A percentile compares a stretch with the other conserved stretches of the same genome.
phyloP scores from a whole-genome alignment of 257 asterid genomes.

The Fraxinus anomala region DNA sequence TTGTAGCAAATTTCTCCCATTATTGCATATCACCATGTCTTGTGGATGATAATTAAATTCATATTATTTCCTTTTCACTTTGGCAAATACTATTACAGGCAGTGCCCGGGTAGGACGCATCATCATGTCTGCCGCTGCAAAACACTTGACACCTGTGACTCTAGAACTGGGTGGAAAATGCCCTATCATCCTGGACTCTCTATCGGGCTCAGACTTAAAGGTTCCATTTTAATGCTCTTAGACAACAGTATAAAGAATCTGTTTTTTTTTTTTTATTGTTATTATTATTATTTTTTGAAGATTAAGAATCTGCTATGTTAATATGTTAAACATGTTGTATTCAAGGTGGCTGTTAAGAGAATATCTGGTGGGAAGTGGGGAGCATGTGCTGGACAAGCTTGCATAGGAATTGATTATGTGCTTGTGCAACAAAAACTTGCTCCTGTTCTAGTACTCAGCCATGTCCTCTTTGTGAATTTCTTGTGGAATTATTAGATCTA shows the following conservation, averaged over 20 bases:
- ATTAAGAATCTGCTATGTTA: background rate
- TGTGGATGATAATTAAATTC: constrained; percentile 7
- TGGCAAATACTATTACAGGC: constrained; percentile 46
- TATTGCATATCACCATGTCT: constrained; percentile 3
- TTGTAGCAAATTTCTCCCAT: constrained; percentile 5
- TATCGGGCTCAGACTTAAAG: constrained; percentile 63
- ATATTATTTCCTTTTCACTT: background rate
- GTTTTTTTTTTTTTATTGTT: background rate
- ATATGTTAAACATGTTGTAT: constrained; percentile 20
- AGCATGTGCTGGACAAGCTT: constrained; percentile 93
- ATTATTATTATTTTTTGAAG: too few relatives aligned
- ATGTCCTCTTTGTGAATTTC: constrained; percentile 2
- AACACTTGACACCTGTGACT: constrained; percentile 90
- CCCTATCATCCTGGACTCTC: constrained; percentile 74
- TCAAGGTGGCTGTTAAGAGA: constrained; percentile 79
- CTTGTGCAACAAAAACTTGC: constrained; percentile 65
- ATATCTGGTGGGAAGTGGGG: constrained; percentile 91
- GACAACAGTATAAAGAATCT: background rate
- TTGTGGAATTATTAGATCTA: constrained; percentile 6
- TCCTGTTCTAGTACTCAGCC: constrained; percentile 54
- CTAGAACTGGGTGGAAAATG: constrained; percentile 97
- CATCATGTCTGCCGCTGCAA: constrained; percentile 90
- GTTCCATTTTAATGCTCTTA: constrained; percentile 31
- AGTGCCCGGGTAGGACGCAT: constrained; percentile 74
- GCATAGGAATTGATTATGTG: constrained; percentile 83